Percentiles rank a stretch among this genome's conserved stretches.
phyloP scores from a whole-genome alignment of 2,329 filamentous ascomycete species.

The Purpureocillium takamizusanense region DNA sequence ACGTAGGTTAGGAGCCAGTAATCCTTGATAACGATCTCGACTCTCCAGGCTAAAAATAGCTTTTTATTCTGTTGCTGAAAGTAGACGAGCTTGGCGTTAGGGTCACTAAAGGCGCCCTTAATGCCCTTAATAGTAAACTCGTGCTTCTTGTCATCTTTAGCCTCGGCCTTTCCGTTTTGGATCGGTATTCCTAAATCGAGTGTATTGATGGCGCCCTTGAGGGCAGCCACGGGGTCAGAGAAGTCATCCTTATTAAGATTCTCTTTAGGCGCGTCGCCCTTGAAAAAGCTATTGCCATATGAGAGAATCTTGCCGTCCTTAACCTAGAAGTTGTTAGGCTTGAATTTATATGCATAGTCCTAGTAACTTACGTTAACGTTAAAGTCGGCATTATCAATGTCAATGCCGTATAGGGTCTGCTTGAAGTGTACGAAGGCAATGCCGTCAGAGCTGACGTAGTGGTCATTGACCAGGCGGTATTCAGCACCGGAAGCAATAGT shows the following conservation, averaged over 20 bases:
- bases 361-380: conserved; percentile 45
- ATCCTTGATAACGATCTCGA: conserved; percentile 47
- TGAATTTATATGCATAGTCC: too few species aligned
- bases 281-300: conserved; percentile 40
- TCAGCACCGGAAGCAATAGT: conserved; percentile 21
- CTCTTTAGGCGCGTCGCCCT: conserved; percentile 26
- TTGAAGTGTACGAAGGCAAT: conserved; percentile 50
- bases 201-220: conserved; percentile 28
- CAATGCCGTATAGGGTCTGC: conserved; percentile 47
- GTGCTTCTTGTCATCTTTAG: conserved; percentile 15
- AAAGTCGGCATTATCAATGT: conserved; percentile 52
- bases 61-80: conserved; percentile 36
- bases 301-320: conserved; percentile 47
- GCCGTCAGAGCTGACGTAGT: conserved; percentile 45
- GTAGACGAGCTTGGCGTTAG: conserved; percentile 47
- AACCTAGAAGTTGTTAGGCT: conserved; percentile 25
- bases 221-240: conserved; percentile 32
- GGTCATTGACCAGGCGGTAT: conserved; percentile 43
- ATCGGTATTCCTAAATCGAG: conserved; percentile 22
- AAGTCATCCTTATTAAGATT: conserved; percentile 28
- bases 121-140: conserved; percentile 39
- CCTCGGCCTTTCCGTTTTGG: conserved; percentile 14
- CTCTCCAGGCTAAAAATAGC: conserved; percentile 44
- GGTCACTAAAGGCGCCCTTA: conserved; percentile 38
- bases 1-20: conserved; percentile 54